A percentile compares a stretch with the other conserved stretches of the same genome.
Conservation (phyloP, 495 filamentous ascomycete species). For the Neurospora cerealis region DNA sequence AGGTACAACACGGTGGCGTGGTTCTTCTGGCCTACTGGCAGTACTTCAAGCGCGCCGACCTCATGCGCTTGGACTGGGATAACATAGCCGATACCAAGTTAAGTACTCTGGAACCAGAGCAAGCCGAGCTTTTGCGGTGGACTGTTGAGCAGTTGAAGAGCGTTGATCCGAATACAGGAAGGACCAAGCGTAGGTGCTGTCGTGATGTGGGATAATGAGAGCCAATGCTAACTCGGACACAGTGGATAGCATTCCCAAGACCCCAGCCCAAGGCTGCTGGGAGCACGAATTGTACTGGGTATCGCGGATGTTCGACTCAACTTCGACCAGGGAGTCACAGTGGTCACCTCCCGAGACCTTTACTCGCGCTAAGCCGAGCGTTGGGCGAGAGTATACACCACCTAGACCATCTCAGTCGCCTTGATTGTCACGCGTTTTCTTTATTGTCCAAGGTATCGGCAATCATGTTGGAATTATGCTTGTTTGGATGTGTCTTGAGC, state of each 20-base stretch:
- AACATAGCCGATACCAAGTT: slow-evolving; percentile 1
- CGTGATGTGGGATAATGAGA: neutral
- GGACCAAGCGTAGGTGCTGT: slow-evolving; percentile 3
- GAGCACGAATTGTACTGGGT: slow-evolving; percentile 21
- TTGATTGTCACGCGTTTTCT: neutral
- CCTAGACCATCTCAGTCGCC: neutral
- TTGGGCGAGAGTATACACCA: slow-evolving; percentile 6
- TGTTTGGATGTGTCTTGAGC: neutral
- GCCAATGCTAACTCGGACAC: neutral
- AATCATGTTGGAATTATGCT: neutral
- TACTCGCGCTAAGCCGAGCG: slow-evolving; percentile 9
- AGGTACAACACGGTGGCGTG: slow-evolving; percentile 15
- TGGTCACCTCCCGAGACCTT: slow-evolving; percentile 17
- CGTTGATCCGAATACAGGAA: neutral
- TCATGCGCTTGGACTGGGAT: slow-evolving; percentile 14
- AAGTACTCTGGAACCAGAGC: slow-evolving; percentile 6
- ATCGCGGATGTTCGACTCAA: slow-evolving; percentile 16
- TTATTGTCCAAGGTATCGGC: neutral
- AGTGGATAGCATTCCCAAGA: slow-evolving; percentile 11
- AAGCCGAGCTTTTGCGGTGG: slow-evolving; percentile 9
- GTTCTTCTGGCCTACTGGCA: slow-evolving; percentile 19
- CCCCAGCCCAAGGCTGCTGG: slow-evolving; percentile 15
- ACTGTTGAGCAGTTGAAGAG: slow-evolving; percentile 7
- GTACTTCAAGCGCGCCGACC: slow-evolving; percentile 20
- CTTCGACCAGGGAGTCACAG: neutral